Conservation (phyloP, 2,329 filamentous ascomycete species). For the Fonsecaea monophora region DNA sequence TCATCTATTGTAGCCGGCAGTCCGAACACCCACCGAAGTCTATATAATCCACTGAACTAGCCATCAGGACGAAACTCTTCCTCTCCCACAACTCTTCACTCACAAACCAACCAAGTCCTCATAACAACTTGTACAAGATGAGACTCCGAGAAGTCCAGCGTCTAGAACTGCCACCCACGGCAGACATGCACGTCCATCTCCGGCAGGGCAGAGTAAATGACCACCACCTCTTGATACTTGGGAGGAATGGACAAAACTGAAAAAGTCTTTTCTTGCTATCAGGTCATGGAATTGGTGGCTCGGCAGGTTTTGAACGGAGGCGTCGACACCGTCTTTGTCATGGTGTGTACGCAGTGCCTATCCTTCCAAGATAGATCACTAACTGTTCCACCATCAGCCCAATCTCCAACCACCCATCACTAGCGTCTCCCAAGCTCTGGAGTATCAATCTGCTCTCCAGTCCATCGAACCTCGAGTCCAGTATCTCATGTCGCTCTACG, state of each 20-base stretch:
- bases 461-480: conserved; percentile 55
- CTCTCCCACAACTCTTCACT: too few relatives aligned
- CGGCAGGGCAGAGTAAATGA: conserved; percentile 56
- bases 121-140: conserved; percentile 6
- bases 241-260: neutral
- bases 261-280: neutral
- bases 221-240: conserved; percentile 47
- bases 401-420: conserved; percentile 71
- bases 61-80: too few relatives aligned
- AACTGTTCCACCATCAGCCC: conserved; percentile 53
- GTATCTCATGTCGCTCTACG: conserved; percentile 77
- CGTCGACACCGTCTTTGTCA: conserved; percentile 67
- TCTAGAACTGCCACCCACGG: conserved; percentile 30
- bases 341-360: conserved; percentile 47
- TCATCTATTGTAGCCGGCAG: too few relatives aligned
- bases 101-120: neutral
- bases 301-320: conserved; percentile 64
- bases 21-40: too few relatives aligned
- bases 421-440: conserved; percentile 67
- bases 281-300: conserved; percentile 48
- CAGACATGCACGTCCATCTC: conserved; percentile 55
- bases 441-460: conserved; percentile 61
- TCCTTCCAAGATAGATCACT: too few relatives aligned
- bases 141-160: conserved; percentile 3
- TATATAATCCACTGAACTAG: too few relatives aligned